Evolutionary conservation across 768 basidiomycete genomes (phyloP), one percentile per base, ranked within the genome.

Genomic region (Collybiopsis confluens): DNA sequence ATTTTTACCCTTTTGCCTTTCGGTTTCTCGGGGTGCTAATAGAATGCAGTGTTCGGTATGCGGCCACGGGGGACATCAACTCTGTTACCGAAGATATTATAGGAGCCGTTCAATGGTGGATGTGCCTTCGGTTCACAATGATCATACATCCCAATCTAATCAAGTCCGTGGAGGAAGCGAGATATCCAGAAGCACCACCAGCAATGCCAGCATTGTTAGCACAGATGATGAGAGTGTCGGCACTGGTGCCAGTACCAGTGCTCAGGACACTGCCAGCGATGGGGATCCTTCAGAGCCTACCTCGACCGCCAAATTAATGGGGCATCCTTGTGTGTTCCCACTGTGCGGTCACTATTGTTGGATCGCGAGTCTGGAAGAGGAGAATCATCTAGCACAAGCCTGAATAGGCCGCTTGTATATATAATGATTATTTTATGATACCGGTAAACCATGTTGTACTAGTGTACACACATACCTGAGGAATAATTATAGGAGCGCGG

Each of bases 301-400:
- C 43, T 37, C 38, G 24, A 28, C 54, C 35, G 52, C 58, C 16
- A 67, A 59, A 46, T 62, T 80, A 33, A 63, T 70, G 11, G 88
- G 84, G 2, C 84, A 87, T 63, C 77, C 74, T 0, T 92, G 90
- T 68, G 86, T 88, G 13, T 80, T 48, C 4, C 47, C 88, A 40
- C 90, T 90, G 3, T 92, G 90, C 68, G 90, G 90, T 0, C 90
- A 92, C 69, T 78, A 77, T 59, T 92, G 90, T 59, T 91, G 88
- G 88, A 44, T 56, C 5, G 20, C 27, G 23, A 30, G 33, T 48
- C 28, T 54, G 37, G 11, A 35, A 11, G 47, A 48, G 10, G 21
- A 30, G 6, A 46, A 16, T n/a, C 27, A 33, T 16, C 30, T 6
- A 33, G n/a, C 13, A 10, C 20, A 27, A 45, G n/a, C 44, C 15